Evolutionary conservation across 2,329 filamentous ascomycete species (phyloP).

Genomic region (Hirsutella rhossiliensis): DNA sequence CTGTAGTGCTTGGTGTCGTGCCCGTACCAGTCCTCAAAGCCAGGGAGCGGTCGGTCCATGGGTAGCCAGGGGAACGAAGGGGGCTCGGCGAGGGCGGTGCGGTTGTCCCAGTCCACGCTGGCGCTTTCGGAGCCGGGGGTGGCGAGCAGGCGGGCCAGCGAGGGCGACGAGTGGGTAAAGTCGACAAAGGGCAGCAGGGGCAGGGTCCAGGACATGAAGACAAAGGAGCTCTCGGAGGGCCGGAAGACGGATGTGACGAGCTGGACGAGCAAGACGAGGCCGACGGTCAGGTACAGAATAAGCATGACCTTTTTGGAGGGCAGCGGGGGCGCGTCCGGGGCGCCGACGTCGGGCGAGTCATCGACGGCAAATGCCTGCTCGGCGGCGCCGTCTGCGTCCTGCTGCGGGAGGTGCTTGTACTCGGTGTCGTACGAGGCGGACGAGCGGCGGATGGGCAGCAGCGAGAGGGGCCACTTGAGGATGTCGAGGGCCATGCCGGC

Average conservation of each 20-base stretch:
- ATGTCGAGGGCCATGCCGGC: conserved; percentile 13
- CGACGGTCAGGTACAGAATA: conserved; percentile 6
- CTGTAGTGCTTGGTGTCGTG: conserved; percentile 14
- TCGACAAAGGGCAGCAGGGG: conserved; percentile 21
- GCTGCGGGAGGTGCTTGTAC: conserved; percentile 12
- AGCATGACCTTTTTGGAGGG: conserved; percentile 1
- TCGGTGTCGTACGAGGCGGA: not conserved
- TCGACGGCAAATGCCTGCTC: conserved; percentile 4
- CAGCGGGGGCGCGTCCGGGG: not conserved
- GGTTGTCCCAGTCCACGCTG: conserved; percentile 14
- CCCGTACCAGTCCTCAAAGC: conserved; percentile 18
- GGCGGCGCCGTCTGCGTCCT: conserved; percentile 9
- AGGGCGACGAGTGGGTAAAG: conserved; percentile 14
- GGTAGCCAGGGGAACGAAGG: conserved; percentile 15
- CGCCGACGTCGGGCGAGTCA: conserved; percentile 1
- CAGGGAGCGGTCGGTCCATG: conserved; percentile 6
- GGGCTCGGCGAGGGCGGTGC: conserved; percentile 13
- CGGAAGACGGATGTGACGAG: conserved; percentile 10
- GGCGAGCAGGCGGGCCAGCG: conserved; percentile 11
- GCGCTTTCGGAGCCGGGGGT: conserved; percentile 9
- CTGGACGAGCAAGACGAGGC: conserved; percentile 8
- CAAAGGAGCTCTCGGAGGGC: conserved; percentile 16
- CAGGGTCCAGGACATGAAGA: conserved; percentile 23
- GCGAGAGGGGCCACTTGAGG: conserved; percentile 11
- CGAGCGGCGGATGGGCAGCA: conserved; percentile 1